Conservation (phyloP, 768 basidiomycete species). For the Phlebiopsis gigantea region DNA sequence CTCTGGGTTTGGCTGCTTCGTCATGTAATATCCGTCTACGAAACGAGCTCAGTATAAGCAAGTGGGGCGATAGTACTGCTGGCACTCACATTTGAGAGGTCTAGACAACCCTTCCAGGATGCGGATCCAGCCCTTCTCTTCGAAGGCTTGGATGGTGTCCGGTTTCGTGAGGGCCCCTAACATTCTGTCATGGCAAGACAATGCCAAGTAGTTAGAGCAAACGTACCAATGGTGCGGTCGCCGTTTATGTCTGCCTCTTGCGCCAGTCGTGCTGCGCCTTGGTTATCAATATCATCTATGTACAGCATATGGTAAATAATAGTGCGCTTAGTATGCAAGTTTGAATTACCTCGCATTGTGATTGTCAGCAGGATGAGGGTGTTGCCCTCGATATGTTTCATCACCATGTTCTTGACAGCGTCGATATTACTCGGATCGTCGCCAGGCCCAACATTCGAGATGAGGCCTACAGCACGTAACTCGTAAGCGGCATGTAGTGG, state of each 20-base stretch:
- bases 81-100: conserved; percentile 6
- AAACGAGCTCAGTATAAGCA: neutral
- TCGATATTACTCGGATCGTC: conserved; percentile 34
- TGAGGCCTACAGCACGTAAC: conserved; percentile 37
- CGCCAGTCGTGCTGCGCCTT: conserved; percentile 60
- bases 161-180: conserved; percentile 12
- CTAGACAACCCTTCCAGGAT: conserved; percentile 9
- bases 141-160: conserved; percentile 7
- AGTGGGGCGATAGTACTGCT: too few species aligned
- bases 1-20: conserved; percentile 39
- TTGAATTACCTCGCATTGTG: conserved; percentile 49
- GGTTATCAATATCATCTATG: conserved; percentile 71
- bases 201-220: too few species aligned
- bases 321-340: neutral
- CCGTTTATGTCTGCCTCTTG: conserved; percentile 53
- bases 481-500: neutral
- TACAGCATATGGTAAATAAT: neutral
- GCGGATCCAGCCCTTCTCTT: conserved; percentile 8
- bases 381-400: conserved; percentile 51
- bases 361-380: conserved; percentile 54
- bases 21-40: conserved; percentile 44
- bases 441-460: conserved; percentile 40
- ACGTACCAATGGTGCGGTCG: conserved; percentile 57
- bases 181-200: too few species aligned
- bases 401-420: conserved; percentile 51